Percentiles rank a stretch among this genome's conserved stretches.
phyloP scores from a whole-genome alignment of 352 stramenopile species.

The Pythium brachiatum region DNA sequence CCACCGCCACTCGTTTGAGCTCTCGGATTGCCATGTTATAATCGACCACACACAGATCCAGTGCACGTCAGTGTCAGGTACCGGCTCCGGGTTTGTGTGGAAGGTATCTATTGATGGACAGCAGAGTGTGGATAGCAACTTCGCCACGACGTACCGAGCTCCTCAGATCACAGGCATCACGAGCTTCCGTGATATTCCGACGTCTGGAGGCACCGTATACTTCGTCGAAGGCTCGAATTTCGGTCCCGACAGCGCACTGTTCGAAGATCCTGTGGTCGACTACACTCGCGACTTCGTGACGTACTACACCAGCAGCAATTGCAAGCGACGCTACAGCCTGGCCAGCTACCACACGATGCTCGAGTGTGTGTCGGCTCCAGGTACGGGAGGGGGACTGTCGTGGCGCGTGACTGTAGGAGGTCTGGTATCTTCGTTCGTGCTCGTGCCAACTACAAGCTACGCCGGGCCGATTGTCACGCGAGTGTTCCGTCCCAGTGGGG shows the following conservation, averaged over 20 bases:
- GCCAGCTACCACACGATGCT: conserved; percentile 39
- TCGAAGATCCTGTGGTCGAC: conserved; percentile 46
- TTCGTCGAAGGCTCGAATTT: conserved; percentile 51
- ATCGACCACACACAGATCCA: conserved; percentile 39
- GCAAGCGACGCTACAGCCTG: conserved; percentile 50
- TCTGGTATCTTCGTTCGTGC: conserved; percentile 31
- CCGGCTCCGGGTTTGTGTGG: conserved; percentile 38
- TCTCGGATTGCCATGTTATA: conserved; percentile 41
- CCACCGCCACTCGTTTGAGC: conserved; percentile 32
- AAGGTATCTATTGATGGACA: conserved; percentile 38
- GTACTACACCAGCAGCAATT: conserved; percentile 42
- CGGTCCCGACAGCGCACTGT: conserved; percentile 43
- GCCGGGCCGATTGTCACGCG: conserved; percentile 52
- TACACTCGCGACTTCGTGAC: conserved; percentile 38
- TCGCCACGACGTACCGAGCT: conserved; percentile 30
- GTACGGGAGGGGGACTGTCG: conserved; percentile 39
- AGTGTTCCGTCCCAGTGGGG: conserved; percentile 44
- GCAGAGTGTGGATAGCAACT: conserved; percentile 14
- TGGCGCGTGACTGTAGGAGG: conserved; percentile 47
- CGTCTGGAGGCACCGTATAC: conserved; percentile 41
- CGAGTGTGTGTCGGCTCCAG: conserved; percentile 47
- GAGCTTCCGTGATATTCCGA: conserved; percentile 45
- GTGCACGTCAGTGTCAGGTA: conserved; percentile 36
- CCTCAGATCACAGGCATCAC: conserved; percentile 39
- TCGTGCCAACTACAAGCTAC: conserved; percentile 44